Evolutionary conservation across 140 eudicot genomes (phyloP).

Genomic region (Anethum foeniculum): DNA sequence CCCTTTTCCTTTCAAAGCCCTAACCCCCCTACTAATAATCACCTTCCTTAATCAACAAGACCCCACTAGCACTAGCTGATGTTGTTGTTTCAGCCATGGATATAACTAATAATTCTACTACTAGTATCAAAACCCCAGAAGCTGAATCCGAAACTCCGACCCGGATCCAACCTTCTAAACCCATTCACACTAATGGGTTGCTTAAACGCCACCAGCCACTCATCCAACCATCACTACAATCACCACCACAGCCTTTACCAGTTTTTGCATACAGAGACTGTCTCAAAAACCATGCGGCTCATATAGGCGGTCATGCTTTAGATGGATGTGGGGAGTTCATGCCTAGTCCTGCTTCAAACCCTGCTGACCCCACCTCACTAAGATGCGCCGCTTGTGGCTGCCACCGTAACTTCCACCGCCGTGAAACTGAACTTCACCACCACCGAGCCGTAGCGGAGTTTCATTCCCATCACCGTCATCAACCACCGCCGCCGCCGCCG

Average conservation of each 20-base stretch:
- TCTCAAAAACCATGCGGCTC: slow-evolving; percentile 85
- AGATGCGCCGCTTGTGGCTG: slow-evolving; percentile 91
- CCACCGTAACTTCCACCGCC: slow-evolving; percentile 96
- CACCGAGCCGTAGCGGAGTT: slow-evolving; percentile 42
- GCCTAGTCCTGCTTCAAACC: slow-evolving; percentile 46
- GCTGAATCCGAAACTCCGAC: slow-evolving; percentile 5
- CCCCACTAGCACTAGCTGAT: background rate
- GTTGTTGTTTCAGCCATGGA: slow-evolving; percentile 6
- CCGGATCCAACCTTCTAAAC: slow-evolving; percentile 1
- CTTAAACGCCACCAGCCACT: slow-evolving; percentile 60
- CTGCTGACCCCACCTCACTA: slow-evolving; percentile 62
- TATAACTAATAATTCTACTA: background rate
- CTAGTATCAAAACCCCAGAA: slow-evolving; percentile 1
- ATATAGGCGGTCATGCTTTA: slow-evolving; percentile 71
- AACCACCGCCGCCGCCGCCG: slow-evolving; percentile 66
- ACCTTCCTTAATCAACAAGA: background rate
- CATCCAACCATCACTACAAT: slow-evolving; percentile 17
- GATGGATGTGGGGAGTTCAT: slow-evolving; percentile 90
- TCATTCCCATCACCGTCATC: slow-evolving; percentile 83
- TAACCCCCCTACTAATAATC: background rate
- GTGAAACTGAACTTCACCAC: slow-evolving; percentile 56
- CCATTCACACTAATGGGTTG: slow-evolving; percentile 3
- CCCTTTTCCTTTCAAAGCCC: background rate
- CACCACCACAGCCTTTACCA: slow-evolving; percentile 26
- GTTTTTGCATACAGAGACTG: slow-evolving; percentile 60